phyloP scores from a whole-genome alignment of 345 rosid species.

The Brassica napus region Da-Ae NC_063450.1:22579001-22579500 shows the following conservation, averaged over 20 bases:
- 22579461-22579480: slow-evolving; percentile 61
- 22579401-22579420: slow-evolving; percentile 59
- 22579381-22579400: slow-evolving; percentile 68
- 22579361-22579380: slow-evolving; percentile 64
- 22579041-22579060: slow-evolving; percentile 79
- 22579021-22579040: slow-evolving; percentile 73
- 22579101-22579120: neutral
- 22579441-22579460: slow-evolving; percentile 82
- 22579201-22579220: neutral
- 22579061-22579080: neutral
- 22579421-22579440: slow-evolving; percentile 59
- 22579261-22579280: slow-evolving; percentile 69
- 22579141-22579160: no score
- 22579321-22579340: slow-evolving; percentile 64
- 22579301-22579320: slow-evolving; percentile 40
- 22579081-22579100: neutral
- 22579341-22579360: slow-evolving; percentile 70
- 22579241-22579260: slow-evolving; percentile 81
- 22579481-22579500: slow-evolving; percentile 73
- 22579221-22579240: slow-evolving; percentile 34
- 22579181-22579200: neutral
- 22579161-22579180: neutral
- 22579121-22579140: no score
- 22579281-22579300: slow-evolving; percentile 43
- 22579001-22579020: slow-evolving; percentile 82